A percentile compares a stretch with the other conserved stretches of the same genome.
Evolutionary conservation across 306 rosid genomes (phyloP).

Genomic region (Begonia loranthoides): DNA sequence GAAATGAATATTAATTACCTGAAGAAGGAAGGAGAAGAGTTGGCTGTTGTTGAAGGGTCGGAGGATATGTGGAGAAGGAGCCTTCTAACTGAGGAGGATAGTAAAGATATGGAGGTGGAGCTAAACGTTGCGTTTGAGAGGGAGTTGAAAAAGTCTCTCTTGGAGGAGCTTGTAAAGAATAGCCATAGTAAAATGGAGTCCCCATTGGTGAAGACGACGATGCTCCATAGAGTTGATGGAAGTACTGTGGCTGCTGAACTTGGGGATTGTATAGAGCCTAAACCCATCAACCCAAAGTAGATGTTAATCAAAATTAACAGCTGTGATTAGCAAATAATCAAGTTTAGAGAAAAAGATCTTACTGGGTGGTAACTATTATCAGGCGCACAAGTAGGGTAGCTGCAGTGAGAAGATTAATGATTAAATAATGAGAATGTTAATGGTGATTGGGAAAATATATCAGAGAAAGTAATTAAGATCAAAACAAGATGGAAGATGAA

Average conservation of each 20-base stretch:
- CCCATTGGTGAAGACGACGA: slow-evolving; percentile 42
- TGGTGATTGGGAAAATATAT: no score
- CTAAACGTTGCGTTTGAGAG: slow-evolving; percentile 21
- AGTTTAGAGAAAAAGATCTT: slow-evolving; percentile 9
- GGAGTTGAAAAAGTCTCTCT: slow-evolving; percentile 43
- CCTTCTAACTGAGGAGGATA: slow-evolving; percentile 46
- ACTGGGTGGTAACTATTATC: slow-evolving; percentile 77
- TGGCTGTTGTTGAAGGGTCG: slow-evolving; percentile 24
- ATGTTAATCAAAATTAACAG: no score
- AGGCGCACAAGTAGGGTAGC: slow-evolving; percentile 54
- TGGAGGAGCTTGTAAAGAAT: slow-evolving; percentile 50
- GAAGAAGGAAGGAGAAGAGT: slow-evolving; percentile 14
- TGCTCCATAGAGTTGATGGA: slow-evolving; percentile 58
- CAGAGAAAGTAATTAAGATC: no score
- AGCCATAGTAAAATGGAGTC: slow-evolving; percentile 53
- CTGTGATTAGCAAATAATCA: no score
- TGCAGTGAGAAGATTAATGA: slow-evolving; percentile 19
- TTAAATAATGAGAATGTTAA: no score
- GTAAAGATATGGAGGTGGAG: slow-evolving; percentile 45
- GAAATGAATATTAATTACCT: slow-evolving; percentile 15
- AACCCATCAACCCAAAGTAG: no score
- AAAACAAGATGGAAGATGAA: no score
- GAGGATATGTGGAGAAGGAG: slow-evolving; percentile 23
- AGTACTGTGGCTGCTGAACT: slow-evolving; percentile 65
- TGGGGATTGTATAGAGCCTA: slow-evolving; percentile 54